Evolutionary conservation across 768 basidiomycete species (phyloP).

Genomic region (Paxillus involutus): DNA sequence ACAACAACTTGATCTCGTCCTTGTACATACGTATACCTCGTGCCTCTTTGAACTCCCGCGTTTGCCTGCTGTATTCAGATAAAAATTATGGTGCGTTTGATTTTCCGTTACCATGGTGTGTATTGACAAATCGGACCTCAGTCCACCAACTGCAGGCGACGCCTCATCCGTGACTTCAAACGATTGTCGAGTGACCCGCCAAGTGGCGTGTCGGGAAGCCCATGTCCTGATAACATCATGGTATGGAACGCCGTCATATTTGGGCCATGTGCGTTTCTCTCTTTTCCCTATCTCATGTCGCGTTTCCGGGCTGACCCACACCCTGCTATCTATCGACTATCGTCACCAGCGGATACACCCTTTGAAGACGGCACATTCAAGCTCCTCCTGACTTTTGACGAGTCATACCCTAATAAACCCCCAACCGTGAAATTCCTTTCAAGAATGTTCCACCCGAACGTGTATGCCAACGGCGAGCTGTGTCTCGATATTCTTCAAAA

Average conservation of each 20-base stretch:
- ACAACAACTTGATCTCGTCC: constrained; percentile 9
- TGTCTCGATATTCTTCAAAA: constrained; percentile 99
- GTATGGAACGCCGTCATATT: constrained; percentile 99
- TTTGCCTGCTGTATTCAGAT: not conserved
- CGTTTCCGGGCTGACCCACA: not conserved
- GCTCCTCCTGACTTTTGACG: constrained; percentile 91
- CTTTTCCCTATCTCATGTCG: not conserved
- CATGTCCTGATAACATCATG: constrained; percentile 99
- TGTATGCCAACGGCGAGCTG: constrained; percentile 97
- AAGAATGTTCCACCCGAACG: constrained; percentile 99
- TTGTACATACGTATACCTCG: not conserved
- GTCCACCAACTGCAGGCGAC: constrained; percentile 93
- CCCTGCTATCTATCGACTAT: not conserved
- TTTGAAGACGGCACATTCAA: constrained; percentile 99
- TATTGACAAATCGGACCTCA: constrained; percentile 28
- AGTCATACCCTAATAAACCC: constrained; percentile 98
- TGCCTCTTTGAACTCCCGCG: not conserved
- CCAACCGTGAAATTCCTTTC: constrained; percentile 97
- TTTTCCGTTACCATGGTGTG: not conserved
- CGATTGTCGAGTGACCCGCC: constrained; percentile 93
- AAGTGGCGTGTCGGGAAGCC: constrained; percentile 93
- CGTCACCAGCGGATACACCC: constrained; percentile 82
- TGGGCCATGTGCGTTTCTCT: constrained; percentile 77
- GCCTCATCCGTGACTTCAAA: constrained; percentile 98
- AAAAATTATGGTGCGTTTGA: constrained; percentile 20